Evolutionary conservation across 345 rosid genomes (phyloP).

Genomic region (Salix koriyanagi): DNA sequence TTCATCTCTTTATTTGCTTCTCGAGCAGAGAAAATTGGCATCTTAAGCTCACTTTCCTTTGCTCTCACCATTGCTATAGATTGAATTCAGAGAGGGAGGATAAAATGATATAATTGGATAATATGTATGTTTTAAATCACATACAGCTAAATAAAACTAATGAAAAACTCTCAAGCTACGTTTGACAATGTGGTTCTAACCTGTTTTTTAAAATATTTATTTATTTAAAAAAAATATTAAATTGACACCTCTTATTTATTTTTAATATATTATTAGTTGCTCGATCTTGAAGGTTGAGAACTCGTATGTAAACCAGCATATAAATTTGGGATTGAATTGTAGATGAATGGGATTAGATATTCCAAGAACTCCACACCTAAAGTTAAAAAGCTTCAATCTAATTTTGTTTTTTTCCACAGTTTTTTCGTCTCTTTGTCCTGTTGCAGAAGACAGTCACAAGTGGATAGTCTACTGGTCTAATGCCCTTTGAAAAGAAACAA

Average conservation of each 20-base stretch:
- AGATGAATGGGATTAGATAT: not conserved
- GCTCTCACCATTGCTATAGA: no score
- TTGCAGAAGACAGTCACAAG: conserved; percentile 21
- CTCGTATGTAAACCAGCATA: not conserved
- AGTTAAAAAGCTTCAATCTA: conserved; percentile 15
- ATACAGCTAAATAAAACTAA: no score
- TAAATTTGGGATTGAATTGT: not conserved
- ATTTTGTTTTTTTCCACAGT: conserved; percentile 16
- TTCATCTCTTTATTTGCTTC: no score
- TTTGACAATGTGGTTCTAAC: no score
- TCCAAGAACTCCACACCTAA: conserved; percentile 13
- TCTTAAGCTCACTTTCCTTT: no score
- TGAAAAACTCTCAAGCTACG: no score
- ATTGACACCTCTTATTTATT: no score
- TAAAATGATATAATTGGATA: not conserved
- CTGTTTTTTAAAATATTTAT: no score
- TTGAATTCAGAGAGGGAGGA: not conserved
- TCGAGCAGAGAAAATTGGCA: no score
- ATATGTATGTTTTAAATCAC: no score
- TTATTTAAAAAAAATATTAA: no score
- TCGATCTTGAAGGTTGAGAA: not conserved
- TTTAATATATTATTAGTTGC: not conserved
- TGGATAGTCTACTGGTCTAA: conserved; percentile 12
- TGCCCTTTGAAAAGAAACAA: conserved; percentile 27
- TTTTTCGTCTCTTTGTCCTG: conserved; percentile 29